A percentile compares a stretch with the other conserved stretches of the same genome.
These are phyloP conservation scores for Podospora sp. DNA, from an alignment of 495 filamentous ascomycete species.

Conservation along the genomic window DNA sequence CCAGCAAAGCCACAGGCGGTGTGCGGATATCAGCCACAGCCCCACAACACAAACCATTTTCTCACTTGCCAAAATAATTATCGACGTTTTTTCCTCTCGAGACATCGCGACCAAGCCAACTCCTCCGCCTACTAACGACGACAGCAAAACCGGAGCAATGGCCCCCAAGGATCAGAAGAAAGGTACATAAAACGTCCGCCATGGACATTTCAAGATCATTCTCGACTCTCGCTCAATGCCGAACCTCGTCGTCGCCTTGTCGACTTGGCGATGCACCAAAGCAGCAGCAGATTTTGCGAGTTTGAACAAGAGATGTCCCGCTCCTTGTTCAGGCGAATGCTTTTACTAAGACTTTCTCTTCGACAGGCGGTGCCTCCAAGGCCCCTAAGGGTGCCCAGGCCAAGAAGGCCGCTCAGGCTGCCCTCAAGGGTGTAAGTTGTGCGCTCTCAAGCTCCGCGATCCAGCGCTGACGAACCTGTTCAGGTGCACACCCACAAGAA, in stretches of 20 bases:
- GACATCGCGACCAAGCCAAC: conserved; percentile 33
- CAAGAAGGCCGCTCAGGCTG: conserved; percentile 88
- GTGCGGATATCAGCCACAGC: conserved; percentile 14
- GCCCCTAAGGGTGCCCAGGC: conserved; percentile 73
- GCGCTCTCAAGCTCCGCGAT: background rate
- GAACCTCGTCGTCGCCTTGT: conserved; percentile 31
- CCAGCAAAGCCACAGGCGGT: background rate
- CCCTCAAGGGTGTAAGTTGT: conserved; percentile 79
- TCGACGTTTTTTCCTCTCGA: conserved; percentile 25
- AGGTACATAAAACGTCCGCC: conserved; percentile 55
- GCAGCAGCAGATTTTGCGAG: conserved; percentile 66
- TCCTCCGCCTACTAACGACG: conserved; percentile 32
- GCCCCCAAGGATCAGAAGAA: conserved; percentile 71
- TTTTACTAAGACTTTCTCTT: conserved; percentile 36
- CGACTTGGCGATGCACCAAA: conserved; percentile 47
- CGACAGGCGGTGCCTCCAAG: conserved; percentile 59
- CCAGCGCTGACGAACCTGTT: conserved; percentile 23
- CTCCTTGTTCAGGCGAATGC: conserved; percentile 43
- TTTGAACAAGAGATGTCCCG: conserved; percentile 44
- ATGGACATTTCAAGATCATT: conserved; percentile 31
- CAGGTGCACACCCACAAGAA: conserved; percentile 79
- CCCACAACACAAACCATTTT: conserved; percentile 31
- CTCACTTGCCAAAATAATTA: conserved; percentile 20
- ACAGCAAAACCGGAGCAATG: conserved; percentile 63
- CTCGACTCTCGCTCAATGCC: conserved; percentile 43